A percentile compares a stretch with the other conserved stretches of the same genome.
phyloP scores from a whole-genome alignment of 495 filamentous ascomycete species.

The Penicillium paradoxum region DNA sequence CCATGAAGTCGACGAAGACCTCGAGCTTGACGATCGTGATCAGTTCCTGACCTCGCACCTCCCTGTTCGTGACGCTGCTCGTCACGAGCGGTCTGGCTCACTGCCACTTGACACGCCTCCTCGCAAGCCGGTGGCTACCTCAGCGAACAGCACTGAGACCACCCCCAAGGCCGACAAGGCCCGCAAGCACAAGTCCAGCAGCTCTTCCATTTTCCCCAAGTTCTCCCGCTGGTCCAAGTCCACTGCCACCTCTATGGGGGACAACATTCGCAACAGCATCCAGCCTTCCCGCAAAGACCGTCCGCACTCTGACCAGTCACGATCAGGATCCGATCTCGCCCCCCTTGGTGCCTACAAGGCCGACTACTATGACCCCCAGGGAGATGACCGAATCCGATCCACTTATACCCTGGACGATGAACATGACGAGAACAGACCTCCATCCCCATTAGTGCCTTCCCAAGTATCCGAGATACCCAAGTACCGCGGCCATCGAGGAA shows the following conservation, averaged over 20 bases:
- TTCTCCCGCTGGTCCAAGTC: constrained; percentile 98
- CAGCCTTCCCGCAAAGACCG: constrained; percentile 46
- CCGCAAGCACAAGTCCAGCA: constrained; percentile 86
- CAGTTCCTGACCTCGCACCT: constrained; percentile 45
- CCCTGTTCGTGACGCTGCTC: constrained; percentile 28
- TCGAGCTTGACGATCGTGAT: constrained; percentile 52
- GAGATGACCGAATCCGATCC: constrained; percentile 68
- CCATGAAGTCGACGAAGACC: constrained; percentile 64
- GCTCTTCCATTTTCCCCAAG: constrained; percentile 85
- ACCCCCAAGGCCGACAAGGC: constrained; percentile 65
- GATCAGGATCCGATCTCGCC: constrained; percentile 66
- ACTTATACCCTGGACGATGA: constrained; percentile 54
- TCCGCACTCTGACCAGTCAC: constrained; percentile 54
- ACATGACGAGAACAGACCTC: constrained; percentile 48
- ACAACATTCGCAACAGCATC: constrained; percentile 49
- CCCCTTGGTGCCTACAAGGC: constrained; percentile 51
- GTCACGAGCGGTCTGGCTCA: constrained; percentile 53
- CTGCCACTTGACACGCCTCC: constrained; percentile 70
- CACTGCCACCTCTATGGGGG: constrained; percentile 71
- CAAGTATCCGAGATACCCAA: constrained; percentile 77
- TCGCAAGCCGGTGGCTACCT: constrained; percentile 51
- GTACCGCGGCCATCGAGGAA: constrained; percentile 86
- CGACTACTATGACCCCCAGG: constrained; percentile 59
- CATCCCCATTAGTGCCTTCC: constrained; percentile 59
- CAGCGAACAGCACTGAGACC: constrained; percentile 64